These are phyloP conservation scores for Lepiota brunneoincarnata DNA, from an alignment of 768 basidiomycete species.

Conservation along the genomic window DNA sequence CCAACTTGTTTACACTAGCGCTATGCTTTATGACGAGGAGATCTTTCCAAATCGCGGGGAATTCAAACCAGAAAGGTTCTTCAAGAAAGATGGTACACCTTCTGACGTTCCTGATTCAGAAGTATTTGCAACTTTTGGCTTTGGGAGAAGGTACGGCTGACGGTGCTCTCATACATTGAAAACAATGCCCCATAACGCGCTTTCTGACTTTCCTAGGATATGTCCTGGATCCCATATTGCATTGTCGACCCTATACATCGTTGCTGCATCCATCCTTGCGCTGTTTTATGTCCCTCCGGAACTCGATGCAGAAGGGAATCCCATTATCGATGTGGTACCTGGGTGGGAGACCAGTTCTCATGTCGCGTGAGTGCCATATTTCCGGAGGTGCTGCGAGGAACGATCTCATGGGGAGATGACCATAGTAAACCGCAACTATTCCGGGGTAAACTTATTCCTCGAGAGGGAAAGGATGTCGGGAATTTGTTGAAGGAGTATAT, in stretches of 20 bases:
- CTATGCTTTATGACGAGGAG: conserved; percentile 13
- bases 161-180: too few species aligned
- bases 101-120: conserved; percentile 23
- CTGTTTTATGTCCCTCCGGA: conserved; percentile 15
- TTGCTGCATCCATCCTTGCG: conserved; percentile 12
- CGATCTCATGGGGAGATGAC: too few species aligned
- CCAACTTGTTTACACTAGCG: not conserved
- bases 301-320: conserved; percentile 7
- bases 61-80: conserved; percentile 12
- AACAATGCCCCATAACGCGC: too few species aligned
- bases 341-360: not conserved
- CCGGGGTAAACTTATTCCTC: not conserved
- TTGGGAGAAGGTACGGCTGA: conserved; percentile 25
- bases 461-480: not conserved
- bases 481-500: not conserved
- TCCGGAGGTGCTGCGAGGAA: too few species aligned
- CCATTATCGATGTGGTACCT: conserved; percentile 1
- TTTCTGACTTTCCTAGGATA: not conserved
- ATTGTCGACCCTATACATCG: not conserved
- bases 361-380: not conserved
- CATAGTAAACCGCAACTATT: conserved; percentile 2
- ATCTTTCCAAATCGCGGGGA: conserved; percentile 9
- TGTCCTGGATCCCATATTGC: conserved; percentile 12
- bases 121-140: conserved; percentile 25
- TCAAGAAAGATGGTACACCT: conserved; percentile 12